phyloP scores from a whole-genome alignment of 108 stramenopile species.

The Cyclostephanos tholiformis region DNA sequence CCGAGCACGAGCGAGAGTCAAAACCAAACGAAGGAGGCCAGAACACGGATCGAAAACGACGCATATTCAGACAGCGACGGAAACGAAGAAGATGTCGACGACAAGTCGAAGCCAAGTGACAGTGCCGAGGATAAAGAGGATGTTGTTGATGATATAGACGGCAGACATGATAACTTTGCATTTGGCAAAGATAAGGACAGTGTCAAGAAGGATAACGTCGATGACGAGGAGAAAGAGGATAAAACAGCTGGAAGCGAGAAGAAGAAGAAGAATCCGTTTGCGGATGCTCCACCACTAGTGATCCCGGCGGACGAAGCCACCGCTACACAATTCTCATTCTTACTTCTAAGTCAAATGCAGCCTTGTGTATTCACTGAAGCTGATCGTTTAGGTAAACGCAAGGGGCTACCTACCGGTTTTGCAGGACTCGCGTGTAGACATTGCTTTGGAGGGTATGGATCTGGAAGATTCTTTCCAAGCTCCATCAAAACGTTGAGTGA shows the following conservation, averaged over 20 bases:
- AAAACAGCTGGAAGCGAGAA: neutral
- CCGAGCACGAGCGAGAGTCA: constrained; percentile 12
- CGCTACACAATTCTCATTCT: constrained; percentile 72
- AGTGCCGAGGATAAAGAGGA: neutral
- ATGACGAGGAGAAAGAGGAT: neutral
- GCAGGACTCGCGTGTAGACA: constrained; percentile 81
- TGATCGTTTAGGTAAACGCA: constrained; percentile 83
- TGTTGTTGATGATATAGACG: constrained; percentile 1
- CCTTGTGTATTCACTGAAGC: constrained; percentile 84
- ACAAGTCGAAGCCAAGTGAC: neutral
- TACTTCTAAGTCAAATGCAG: constrained; percentile 75
- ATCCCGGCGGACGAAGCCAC: constrained; percentile 60
- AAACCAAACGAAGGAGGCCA: constrained; percentile 25
- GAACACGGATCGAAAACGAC: constrained; percentile 23
- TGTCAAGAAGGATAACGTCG: neutral
- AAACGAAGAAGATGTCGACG: neutral
- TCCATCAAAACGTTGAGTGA: constrained; percentile 84
- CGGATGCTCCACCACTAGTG: constrained; percentile 4
- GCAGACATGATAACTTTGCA: neutral
- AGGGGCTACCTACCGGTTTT: constrained; percentile 76
- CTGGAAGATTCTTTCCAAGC: constrained; percentile 87
- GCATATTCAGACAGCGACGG: constrained; percentile 8
- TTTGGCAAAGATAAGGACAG: neutral
- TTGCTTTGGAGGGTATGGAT: constrained; percentile 83
- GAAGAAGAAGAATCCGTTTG: constrained; percentile 1